Base-by-base conservation (phyloP, 2,329 filamentous ascomycete genomes). In the Xylaria sp. region DNA sequence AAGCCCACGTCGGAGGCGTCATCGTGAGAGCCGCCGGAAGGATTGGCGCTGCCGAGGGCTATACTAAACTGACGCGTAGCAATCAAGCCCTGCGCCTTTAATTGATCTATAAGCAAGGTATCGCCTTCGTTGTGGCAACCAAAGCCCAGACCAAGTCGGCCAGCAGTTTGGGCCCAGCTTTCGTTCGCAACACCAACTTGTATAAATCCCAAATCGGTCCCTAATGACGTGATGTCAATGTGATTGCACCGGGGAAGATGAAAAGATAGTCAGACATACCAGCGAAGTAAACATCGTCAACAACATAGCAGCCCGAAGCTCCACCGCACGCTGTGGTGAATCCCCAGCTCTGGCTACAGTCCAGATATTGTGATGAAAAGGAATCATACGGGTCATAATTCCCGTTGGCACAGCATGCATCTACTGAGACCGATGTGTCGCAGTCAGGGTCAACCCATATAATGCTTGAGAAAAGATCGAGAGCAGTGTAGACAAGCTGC, bases 381-480 rank as follows among this genome's bases (percentile, higher is more conserved):
- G 72, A 74, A n/a, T 11, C 54, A 19, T 68, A 42, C 2, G 69
- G 67, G 32, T 68, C 30, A 60, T 72, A 74, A 1, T 60, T 47
- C 32, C 71, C 70, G 48, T 68, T 69, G 11, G 45, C 50, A 19
- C 55, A 71, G 36, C 72, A 72, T 1, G 56, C 64, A 2, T 67
- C 61, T 1, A 47, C 39, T 0, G 63, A 67, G 45, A 65, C 1
- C 3, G 71, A 45, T 1, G 19, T 21, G 8, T 55, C n/a, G 34
- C 72, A 74, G n/a, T 70, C 51, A 12, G 72, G 72, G 51, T 72
- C 58, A 3, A 74, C 60, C 72, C 72, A 74, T 4, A 74, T 4
- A 14, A 63, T 51, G n/a, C 63, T 65, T 30, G 69, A 45, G 45
- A 67, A 70, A 14, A 69, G 48, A 32, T 72, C 71, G 48, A 74